A percentile compares a stretch with the other conserved stretches of the same genome.
Conservation (phyloP, 345 rosid species). For the Arabidopsis suecica region DNA sequence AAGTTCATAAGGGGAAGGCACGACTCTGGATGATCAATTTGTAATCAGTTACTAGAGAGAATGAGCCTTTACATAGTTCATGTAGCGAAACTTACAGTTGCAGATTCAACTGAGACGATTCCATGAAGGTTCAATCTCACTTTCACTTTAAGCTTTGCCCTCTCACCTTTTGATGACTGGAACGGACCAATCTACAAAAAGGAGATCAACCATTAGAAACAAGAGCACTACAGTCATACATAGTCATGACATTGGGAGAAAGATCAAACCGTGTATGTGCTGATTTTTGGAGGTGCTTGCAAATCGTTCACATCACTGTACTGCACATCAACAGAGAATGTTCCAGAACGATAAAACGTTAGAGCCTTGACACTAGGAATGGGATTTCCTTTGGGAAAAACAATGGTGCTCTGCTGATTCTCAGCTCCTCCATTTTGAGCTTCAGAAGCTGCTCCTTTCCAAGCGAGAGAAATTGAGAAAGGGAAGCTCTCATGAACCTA, state of each 20-base stretch:
- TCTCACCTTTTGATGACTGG: slow-evolving; percentile 70
- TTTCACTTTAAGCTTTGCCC: slow-evolving; percentile 87
- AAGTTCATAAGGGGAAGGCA: neutral
- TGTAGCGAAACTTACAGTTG: slow-evolving; percentile 61
- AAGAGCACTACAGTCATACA: slow-evolving; percentile 25
- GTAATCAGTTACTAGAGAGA: neutral
- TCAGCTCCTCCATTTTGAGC: slow-evolving; percentile 66
- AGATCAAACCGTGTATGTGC: slow-evolving; percentile 71
- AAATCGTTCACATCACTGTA: slow-evolving; percentile 66
- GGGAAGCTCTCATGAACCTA: slow-evolving; percentile 91
- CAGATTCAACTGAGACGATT: slow-evolving; percentile 79
- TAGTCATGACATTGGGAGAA: neutral
- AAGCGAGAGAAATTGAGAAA: slow-evolving; percentile 69
- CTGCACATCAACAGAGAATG: slow-evolving; percentile 80
- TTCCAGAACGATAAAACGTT: slow-evolving; percentile 77
- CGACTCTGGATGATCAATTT: neutral
- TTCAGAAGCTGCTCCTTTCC: slow-evolving; percentile 84
- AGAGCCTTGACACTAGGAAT: slow-evolving; percentile 88
- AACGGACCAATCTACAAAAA: slow-evolving; percentile 86
- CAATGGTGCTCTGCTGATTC: slow-evolving; percentile 74
- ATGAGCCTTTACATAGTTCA: neutral
- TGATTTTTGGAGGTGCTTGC: slow-evolving; percentile 77
- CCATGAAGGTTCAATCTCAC: slow-evolving; percentile 89
- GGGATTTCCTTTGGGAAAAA: slow-evolving; percentile 86
- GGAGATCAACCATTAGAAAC: slow-evolving; percentile 35